phyloP scores from a whole-genome alignment of 2,329 filamentous ascomycete species.

The Aspergillus costaricaensis region DNA sequence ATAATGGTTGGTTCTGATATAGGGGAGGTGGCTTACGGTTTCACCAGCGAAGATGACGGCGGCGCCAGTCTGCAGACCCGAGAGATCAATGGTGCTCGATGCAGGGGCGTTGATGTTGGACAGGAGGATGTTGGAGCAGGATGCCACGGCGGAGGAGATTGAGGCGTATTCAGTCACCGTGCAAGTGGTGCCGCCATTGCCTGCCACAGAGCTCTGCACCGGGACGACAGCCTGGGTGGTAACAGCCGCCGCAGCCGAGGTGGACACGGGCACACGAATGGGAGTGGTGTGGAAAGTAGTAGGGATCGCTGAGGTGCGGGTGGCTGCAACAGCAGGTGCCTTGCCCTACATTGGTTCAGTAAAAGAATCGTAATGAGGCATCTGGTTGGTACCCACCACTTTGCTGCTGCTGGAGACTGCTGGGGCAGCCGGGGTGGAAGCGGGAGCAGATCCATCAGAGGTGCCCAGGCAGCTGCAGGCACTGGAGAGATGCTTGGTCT shows the following conservation, averaged over 20 bases:
- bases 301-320: neutral
- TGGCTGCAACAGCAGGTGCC: conserved; percentile 2
- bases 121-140: conserved; percentile 47
- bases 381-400: neutral
- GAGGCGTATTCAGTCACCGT: conserved; percentile 31
- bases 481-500: conserved; percentile 26
- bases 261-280: neutral
- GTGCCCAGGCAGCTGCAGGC: conserved; percentile 30
- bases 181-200: conserved; percentile 24
- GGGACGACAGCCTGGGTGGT: conserved; percentile 1
- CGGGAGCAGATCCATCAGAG: conserved; percentile 5
- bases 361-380: too few relatives aligned
- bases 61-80: conserved; percentile 43
- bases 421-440: neutral
- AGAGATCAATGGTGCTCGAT: conserved; percentile 44
- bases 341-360: neutral
- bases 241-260: neutral
- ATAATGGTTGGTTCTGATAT: neutral
- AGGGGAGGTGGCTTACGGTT: conserved; percentile 24
- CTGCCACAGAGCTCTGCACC: conserved; percentile 1
- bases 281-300: conserved; percentile 8
- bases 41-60: conserved; percentile 46
- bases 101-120: conserved; percentile 43
- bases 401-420: neutral
- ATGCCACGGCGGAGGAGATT: conserved; percentile 40